Evolutionary conservation across 2,329 filamentous ascomycete species (phyloP), one percentile per base, ranked within the genome.

Genomic region (Dendrostoma leiphaemia): DNA sequence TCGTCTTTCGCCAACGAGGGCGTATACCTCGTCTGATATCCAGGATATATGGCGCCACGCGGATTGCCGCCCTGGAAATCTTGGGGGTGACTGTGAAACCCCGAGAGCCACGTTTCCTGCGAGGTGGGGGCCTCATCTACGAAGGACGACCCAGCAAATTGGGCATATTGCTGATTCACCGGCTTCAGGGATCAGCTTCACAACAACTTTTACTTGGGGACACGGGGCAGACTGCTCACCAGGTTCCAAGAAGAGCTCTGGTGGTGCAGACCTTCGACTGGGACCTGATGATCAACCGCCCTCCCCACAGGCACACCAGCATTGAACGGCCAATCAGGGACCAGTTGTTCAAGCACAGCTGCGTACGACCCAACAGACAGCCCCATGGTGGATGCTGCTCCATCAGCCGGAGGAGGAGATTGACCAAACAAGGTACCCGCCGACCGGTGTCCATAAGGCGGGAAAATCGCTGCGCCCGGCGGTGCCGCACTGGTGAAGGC

Each of bases 181-280:
- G 10, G 31, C 31, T 12, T 32, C 31, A 12, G 31, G 12, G 31
- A 15, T 32, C 31, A 73, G 49, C 73, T 73, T 45, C 66, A 71
- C 52, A 73, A 72, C n/a, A n/a, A n/a, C n/a, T 56, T 69, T 70
- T 40, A 32, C 10, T 32, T n/a, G n/a, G 1, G 1, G 31, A 32
- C 1, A 32, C 10, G 9, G 31, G 31, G 31, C 31, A 32, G 31
- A 7, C 1, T 32, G 31, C 31, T 32, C 31, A 32, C 31, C 31
- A 32, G 31, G n/a, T 32, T 15, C 29, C 31, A 32, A 12, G 10
- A 12, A 10, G 31, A 32, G 31, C 31, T 15, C 12, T 32, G 31
- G n/a, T 32, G 31, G n/a, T 12, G 0, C 4, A 32, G 31, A 32
- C 31, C 15, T 15, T 32, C 10, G 4, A 15, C 10, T 15, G 10